These are phyloP conservation scores for Trichoderma sp. DNA, from an alignment of 2,329 filamentous ascomycete genomes.

Conservation along the genomic window DNA sequence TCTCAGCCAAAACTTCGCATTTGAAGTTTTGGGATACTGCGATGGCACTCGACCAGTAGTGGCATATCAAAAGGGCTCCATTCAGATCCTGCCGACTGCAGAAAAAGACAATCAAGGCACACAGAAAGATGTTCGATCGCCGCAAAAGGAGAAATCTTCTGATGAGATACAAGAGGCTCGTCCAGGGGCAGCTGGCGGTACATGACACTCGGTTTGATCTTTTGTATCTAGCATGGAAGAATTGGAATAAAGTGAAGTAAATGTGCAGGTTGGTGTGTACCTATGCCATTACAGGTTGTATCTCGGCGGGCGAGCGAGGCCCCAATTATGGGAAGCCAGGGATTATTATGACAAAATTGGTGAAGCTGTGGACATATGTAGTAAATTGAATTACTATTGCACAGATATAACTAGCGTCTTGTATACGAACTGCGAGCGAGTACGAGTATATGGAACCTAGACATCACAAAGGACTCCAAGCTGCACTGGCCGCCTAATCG, in stretches of 20 bases:
- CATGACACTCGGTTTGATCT: not conserved
- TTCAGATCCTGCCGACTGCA: conserved; percentile 24
- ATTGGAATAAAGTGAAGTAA: not conserved
- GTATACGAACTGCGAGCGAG: not conserved
- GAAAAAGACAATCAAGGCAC: not conserved
- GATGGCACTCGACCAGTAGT: conserved; percentile 38
- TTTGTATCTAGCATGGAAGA: not conserved
- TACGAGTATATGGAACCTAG: too few species aligned
- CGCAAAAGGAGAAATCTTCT: not conserved
- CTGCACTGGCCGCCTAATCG: not conserved
- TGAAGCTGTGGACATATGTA: not conserved
- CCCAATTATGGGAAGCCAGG: not conserved
- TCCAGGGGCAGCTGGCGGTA: not conserved
- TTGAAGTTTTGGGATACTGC: conserved; percentile 39
- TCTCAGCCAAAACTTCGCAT: conserved; percentile 32
- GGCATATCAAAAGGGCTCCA: conserved; percentile 36
- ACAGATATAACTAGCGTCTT: not conserved
- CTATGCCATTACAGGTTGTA: not conserved
- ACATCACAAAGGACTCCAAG: too few species aligned
- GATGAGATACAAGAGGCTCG: not conserved
- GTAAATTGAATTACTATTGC: not conserved
- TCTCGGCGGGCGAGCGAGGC: not conserved
- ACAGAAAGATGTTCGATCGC: not conserved
- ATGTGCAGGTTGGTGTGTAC: not conserved
- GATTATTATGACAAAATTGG: not conserved